A percentile compares a stretch with the other conserved stretches of the same genome.
Evolutionary conservation across 2,329 filamentous ascomycete genomes (phyloP).

Genomic region (Talaromyces islandicus): DNA sequence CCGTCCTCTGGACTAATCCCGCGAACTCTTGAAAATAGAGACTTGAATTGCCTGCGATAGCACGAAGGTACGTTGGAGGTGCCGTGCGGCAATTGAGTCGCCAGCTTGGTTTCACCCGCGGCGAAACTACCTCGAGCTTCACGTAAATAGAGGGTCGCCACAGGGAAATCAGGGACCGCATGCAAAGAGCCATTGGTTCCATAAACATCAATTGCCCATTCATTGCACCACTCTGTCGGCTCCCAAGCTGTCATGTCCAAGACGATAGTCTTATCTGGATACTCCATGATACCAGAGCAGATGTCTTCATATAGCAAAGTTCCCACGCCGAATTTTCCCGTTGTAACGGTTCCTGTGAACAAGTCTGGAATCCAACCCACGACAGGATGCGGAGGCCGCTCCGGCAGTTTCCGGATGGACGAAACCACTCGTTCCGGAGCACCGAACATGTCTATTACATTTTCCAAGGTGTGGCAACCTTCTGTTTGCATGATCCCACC

Average conservation of each 20-base stretch:
- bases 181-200: slow-evolving; percentile 15
- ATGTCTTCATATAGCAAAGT: slow-evolving; percentile 15
- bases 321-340: slow-evolving; percentile 11
- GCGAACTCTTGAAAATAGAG: slow-evolving; percentile 12
- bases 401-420: slow-evolving; percentile 15
- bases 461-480: slow-evolving; percentile 14
- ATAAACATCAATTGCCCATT: slow-evolving; percentile 16
- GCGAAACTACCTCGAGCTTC: slow-evolving; percentile 11
- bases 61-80: slow-evolving; percentile 14
- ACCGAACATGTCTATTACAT: slow-evolving; percentile 14
- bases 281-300: slow-evolving; percentile 15
- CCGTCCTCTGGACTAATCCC: slow-evolving; percentile 7
- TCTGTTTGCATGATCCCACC: slow-evolving; percentile 13
- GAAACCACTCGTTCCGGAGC: slow-evolving; percentile 11
- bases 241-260: slow-evolving; percentile 16
- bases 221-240: slow-evolving; percentile 16
- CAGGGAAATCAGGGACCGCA: slow-evolving; percentile 13
- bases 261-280: slow-evolving; percentile 13
- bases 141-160: slow-evolving; percentile 13
- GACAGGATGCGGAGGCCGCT: slow-evolving; percentile 12
- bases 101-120: slow-evolving; percentile 14
- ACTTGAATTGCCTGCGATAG: slow-evolving; percentile 13
- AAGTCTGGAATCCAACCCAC: slow-evolving; percentile 13
- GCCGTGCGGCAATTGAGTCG: slow-evolving; percentile 13
- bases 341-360: slow-evolving; percentile 10